Evolutionary conservation across 2,329 filamentous ascomycete genomes (phyloP).

Genomic region (Aspergillus alliaceus): DNA sequence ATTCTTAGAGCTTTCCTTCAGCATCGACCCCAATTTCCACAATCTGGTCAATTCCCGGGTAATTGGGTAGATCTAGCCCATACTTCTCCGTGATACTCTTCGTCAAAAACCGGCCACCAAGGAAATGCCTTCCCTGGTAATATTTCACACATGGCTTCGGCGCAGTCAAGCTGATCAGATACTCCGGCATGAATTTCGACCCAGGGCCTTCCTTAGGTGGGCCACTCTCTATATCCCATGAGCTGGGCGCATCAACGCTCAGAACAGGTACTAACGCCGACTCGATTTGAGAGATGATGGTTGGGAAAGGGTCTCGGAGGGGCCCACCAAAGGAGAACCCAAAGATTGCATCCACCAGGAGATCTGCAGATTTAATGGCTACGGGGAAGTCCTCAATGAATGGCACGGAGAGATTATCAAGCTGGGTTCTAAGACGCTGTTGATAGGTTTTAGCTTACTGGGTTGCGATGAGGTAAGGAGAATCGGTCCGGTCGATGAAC

Average conservation of each 20-base stretch:
- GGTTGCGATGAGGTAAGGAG: background rate
- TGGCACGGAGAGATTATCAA: slow-evolving; percentile 77
- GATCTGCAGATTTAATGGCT: slow-evolving; percentile 68
- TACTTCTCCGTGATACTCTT: slow-evolving; percentile 80
- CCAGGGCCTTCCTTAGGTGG: slow-evolving; percentile 77
- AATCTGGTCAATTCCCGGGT: slow-evolving; percentile 84
- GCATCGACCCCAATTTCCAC: slow-evolving; percentile 64
- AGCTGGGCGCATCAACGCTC: slow-evolving; percentile 88
- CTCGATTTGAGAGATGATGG: slow-evolving; percentile 75
- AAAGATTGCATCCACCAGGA: slow-evolving; percentile 91
- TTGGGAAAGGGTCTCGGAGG: slow-evolving; percentile 86
- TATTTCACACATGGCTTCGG: slow-evolving; percentile 85
- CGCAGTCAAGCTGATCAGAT: slow-evolving; percentile 84
- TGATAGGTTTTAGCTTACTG: background rate
- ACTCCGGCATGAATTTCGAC: slow-evolving; percentile 74
- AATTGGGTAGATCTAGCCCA: slow-evolving; percentile 76
- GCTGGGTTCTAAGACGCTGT: slow-evolving; percentile 78
- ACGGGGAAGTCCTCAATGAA: slow-evolving; percentile 73
- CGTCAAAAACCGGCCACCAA: slow-evolving; percentile 87
- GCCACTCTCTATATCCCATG: slow-evolving; percentile 88
- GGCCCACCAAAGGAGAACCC: slow-evolving; percentile 92
- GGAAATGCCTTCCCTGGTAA: slow-evolving; percentile 85
- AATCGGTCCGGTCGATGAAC: background rate
- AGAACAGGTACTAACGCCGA: slow-evolving; percentile 74
- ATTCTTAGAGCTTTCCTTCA: slow-evolving; percentile 33